Conservation (phyloP, 306 rosid genomes). For the Acacia confusa region DNA sequence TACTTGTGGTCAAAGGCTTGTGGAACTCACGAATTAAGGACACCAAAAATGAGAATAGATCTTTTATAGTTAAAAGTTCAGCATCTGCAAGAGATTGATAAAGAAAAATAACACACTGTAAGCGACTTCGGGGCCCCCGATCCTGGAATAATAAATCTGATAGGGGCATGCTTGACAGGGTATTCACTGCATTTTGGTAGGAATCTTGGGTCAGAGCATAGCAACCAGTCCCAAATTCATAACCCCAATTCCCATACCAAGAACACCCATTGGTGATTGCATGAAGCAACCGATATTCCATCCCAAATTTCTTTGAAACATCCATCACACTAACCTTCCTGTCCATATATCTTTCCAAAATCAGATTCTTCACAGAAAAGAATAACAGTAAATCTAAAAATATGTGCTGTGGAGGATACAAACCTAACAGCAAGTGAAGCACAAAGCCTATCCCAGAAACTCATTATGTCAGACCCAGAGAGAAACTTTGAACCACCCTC, state of each 20-base stretch:
- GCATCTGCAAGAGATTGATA: slow-evolving; percentile 56
- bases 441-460: slow-evolving; percentile 73
- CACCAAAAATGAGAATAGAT: slow-evolving; percentile 57
- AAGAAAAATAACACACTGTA: slow-evolving; percentile 54
- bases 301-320: slow-evolving; percentile 63
- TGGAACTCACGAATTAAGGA: slow-evolving; percentile 27
- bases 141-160: slow-evolving; percentile 46
- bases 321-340: slow-evolving; percentile 84
- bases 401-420: background rate
- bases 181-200: slow-evolving; percentile 52
- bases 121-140: slow-evolving; percentile 41
- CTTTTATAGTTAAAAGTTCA: slow-evolving; percentile 52
- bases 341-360: background rate
- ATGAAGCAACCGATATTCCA: slow-evolving; percentile 66
- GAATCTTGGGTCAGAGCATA: slow-evolving; percentile 66
- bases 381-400: background rate
- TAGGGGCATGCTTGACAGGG: slow-evolving; percentile 43
- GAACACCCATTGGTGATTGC: slow-evolving; percentile 52
- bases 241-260: slow-evolving; percentile 83
- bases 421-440: slow-evolving; percentile 58
- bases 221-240: slow-evolving; percentile 68
- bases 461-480: slow-evolving; percentile 59
- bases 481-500: slow-evolving; percentile 67
- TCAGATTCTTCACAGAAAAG: background rate
- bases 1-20: slow-evolving; percentile 12